phyloP scores from a whole-genome alignment of 495 filamentous ascomycete species.

The Trichoderma parareesei region DNA sequence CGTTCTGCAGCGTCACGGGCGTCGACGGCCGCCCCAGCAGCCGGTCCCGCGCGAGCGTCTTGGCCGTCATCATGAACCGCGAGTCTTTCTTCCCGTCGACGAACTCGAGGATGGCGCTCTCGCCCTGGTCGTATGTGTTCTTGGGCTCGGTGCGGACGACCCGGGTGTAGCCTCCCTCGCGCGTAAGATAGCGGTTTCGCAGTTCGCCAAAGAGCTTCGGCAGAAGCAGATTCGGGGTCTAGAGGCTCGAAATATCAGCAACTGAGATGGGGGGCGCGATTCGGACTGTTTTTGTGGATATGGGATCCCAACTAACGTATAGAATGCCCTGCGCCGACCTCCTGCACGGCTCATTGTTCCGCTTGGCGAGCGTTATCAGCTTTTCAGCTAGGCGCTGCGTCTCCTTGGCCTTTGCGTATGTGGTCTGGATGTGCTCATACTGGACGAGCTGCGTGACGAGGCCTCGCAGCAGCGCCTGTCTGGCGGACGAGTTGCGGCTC shows the following conservation, averaged over 20 bases:
- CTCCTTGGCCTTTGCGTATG: constrained; percentile 95
- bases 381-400: constrained; percentile 88
- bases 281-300: too few species aligned
- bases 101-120: constrained; percentile 87
- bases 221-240: constrained; percentile 55
- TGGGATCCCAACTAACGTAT: constrained; percentile 53
- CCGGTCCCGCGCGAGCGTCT: constrained; percentile 59
- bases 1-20: constrained; percentile 66
- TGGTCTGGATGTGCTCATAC: constrained; percentile 87
- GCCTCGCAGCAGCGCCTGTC: constrained; percentile 90
- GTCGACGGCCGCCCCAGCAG: constrained; percentile 44
- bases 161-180: constrained; percentile 89
- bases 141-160: constrained; percentile 78
- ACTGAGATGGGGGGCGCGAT: constrained; percentile 9
- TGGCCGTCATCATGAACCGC: constrained; percentile 87
- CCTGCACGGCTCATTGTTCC: constrained; percentile 69
- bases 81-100: constrained; percentile 94
- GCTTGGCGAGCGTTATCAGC: constrained; percentile 86
- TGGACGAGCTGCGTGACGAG: constrained; percentile 91
- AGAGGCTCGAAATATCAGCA: neutral
- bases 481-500: constrained; percentile 71
- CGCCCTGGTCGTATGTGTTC: constrained; percentile 72
- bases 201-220: constrained; percentile 85
- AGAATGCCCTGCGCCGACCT: constrained; percentile 63
- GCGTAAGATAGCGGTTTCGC: constrained; percentile 65